phyloP scores from a whole-genome alignment of 2,329 filamentous ascomycete species.

The Colletotrichum gloeosporioides region DNA sequence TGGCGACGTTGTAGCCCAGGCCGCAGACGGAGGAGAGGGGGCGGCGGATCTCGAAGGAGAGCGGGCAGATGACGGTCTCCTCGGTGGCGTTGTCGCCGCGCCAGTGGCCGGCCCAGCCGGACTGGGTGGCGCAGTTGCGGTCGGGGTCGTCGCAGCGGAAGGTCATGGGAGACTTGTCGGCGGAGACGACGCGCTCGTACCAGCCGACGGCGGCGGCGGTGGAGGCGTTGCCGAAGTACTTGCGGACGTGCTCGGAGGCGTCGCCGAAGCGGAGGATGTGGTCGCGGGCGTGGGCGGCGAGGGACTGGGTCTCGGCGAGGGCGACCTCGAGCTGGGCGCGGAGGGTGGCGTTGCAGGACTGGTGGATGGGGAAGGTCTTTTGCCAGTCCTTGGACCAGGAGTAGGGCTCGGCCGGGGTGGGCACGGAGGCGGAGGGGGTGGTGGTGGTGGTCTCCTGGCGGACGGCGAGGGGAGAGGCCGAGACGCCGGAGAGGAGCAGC shows the following conservation, averaged over 20 bases:
- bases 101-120: constrained; percentile 70
- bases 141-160: constrained; percentile 76
- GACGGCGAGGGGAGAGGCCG: constrained; percentile 30
- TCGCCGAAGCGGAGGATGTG: constrained; percentile 65
- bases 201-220: constrained; percentile 66
- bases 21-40: constrained; percentile 65
- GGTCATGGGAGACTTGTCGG: constrained; percentile 59
- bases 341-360: constrained; percentile 70
- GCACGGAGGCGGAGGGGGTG: constrained; percentile 15
- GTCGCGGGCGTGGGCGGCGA: constrained; percentile 66
- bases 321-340: constrained; percentile 58
- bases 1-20: constrained; percentile 66
- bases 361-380: constrained; percentile 58
- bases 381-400: constrained; percentile 38
- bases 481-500: constrained; percentile 28
- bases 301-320: constrained; percentile 61
- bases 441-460: constrained; percentile 26
- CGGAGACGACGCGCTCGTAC: constrained; percentile 64
- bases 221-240: constrained; percentile 69
- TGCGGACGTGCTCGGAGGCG: constrained; percentile 63
- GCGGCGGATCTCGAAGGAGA: constrained; percentile 63
- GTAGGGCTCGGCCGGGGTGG: constrained; percentile 28
- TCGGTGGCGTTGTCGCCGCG: constrained; percentile 67
- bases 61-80: constrained; percentile 73
- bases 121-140: constrained; percentile 61